phyloP scores from a whole-genome alignment of 495 filamentous ascomycete genomes.

The Aspergillus steynii region DNA sequence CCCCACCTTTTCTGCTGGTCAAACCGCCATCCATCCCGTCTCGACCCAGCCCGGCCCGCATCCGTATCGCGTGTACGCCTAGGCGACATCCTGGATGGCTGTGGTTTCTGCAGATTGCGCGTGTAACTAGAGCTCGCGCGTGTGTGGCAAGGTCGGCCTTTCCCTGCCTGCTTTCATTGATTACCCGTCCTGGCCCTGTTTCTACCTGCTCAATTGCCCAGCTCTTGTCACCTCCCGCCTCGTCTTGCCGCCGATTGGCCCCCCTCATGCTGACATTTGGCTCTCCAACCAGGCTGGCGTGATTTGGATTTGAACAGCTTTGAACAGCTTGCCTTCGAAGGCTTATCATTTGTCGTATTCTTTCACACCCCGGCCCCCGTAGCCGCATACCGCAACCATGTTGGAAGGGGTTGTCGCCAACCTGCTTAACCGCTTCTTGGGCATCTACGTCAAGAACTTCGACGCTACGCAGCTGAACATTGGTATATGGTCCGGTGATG shows the following conservation, averaged over 20 bases:
- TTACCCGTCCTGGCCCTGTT: background rate
- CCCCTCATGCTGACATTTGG: slow-evolving; percentile 3
- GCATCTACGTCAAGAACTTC: slow-evolving; percentile 99
- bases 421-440: slow-evolving; percentile 96
- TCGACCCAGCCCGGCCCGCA: slow-evolving; percentile 7
- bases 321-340: slow-evolving; percentile 2
- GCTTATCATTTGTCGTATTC: slow-evolving; percentile 1
- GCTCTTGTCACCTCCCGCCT: background rate
- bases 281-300: slow-evolving; percentile 5
- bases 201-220: background rate
- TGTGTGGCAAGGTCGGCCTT: slow-evolving; percentile 4
- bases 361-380: slow-evolving; percentile 37
- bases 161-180: slow-evolving; percentile 3
- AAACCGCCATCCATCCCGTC: slow-evolving; percentile 10
- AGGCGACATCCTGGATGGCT: slow-evolving; percentile 36
- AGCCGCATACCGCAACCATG: slow-evolving; percentile 51
- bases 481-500: slow-evolving; percentile 97
- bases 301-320: background rate
- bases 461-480: slow-evolving; percentile 95
- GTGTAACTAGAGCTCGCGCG: slow-evolving; percentile 24
- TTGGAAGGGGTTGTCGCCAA: slow-evolving; percentile 75
- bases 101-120: slow-evolving; percentile 21
- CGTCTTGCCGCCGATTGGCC: background rate
- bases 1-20: slow-evolving; percentile 9
- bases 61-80: slow-evolving; percentile 36